Evolutionary conservation across 768 basidiomycete genomes (phyloP).

Genomic region (Phaeotremella fagi): DNA sequence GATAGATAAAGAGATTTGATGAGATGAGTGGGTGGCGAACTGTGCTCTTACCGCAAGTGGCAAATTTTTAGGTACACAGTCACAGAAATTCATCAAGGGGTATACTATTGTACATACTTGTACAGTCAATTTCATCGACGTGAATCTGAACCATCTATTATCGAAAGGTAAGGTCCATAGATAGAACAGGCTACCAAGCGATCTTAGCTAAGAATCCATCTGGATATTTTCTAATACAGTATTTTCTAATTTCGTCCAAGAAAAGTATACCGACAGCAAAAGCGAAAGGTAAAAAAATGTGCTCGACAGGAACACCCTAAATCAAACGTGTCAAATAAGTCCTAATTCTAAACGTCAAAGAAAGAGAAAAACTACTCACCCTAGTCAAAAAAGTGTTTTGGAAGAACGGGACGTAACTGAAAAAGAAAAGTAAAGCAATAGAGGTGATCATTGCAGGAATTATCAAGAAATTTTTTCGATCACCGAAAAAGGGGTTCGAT

Average conservation of each 20-base stretch:
- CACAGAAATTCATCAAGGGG: background rate
- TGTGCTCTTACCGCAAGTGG: background rate
- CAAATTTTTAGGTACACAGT: background rate
- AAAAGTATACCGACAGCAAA: slow-evolving; percentile 48
- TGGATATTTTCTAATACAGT: slow-evolving; percentile 39
- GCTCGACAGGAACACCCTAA: slow-evolving; percentile 47
- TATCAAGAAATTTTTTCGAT: slow-evolving; percentile 51
- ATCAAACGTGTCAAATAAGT: background rate
- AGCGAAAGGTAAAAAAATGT: slow-evolving; percentile 57
- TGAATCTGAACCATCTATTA: too few species aligned
- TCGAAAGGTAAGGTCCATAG: too few species aligned
- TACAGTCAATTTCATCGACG: too few species aligned
- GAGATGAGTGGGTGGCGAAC: background rate
- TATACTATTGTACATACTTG: too few species aligned
- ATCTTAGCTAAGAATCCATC: slow-evolving; percentile 39
- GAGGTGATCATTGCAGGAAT: slow-evolving; percentile 54
- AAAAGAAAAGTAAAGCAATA: slow-evolving; percentile 53
- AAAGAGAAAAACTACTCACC: slow-evolving; percentile 45
- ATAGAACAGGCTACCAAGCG: slow-evolving; percentile 49
- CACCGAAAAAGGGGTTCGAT: slow-evolving; percentile 52
- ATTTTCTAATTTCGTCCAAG: slow-evolving; percentile 48
- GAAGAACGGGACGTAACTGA: slow-evolving; percentile 50
- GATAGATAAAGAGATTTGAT: background rate
- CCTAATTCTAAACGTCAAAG: background rate
- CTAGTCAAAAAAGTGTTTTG: slow-evolving; percentile 56